Base-by-base conservation (phyloP, 2,329 filamentous ascomycete genomes). In the Diaporthe ampelina region DNA sequence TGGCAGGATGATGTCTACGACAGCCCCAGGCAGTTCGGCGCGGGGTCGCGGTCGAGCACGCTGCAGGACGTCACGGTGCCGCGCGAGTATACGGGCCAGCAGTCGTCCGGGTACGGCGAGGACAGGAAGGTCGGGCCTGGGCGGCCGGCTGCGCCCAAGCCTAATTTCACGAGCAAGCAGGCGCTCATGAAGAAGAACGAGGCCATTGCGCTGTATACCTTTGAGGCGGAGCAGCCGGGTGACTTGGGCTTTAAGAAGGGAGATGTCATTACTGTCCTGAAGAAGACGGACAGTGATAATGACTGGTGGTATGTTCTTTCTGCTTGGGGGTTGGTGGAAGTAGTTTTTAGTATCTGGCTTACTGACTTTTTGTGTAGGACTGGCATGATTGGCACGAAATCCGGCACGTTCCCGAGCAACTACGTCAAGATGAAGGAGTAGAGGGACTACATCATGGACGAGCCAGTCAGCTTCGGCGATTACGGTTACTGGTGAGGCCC, bases 241-340 rank as follows among this genome's bases (percentile, higher is more conserved):
- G 96, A 99, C 82, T 83, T 98, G 73, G 94, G 93, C 0, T 99
- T 99, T 85, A 98, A 97, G 86, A 99, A 99, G 88, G 97, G 97
- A 26, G 97, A 99, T 40, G 84, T 98, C 73, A 98, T 99, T 77
- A 98, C 95, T 0, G 95, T 99, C 74, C 83, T 97, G 73, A 98
- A 99, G 87, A 94, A 94, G 84, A 98, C 96, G 7, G 94, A 98
- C 6, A 98, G 94, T 79, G 94, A 94, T 74, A 95, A 95, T 73
- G 96, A 98, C 83, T 98, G 96, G 96, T 98, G 96, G 91, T 93
- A 88, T 79, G 91, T 89, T 74, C 61, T 26, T 37, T 45, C 15
- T 43, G 40, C 40, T 13, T 4, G n/a, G 35, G 19, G 61, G 17
- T 45, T 72, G 35, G 58, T 37, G 50, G 24, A 8, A 32, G 35